Conservation (phyloP, 257 asterid genomes). For the Solanum neorickii region DNA sequence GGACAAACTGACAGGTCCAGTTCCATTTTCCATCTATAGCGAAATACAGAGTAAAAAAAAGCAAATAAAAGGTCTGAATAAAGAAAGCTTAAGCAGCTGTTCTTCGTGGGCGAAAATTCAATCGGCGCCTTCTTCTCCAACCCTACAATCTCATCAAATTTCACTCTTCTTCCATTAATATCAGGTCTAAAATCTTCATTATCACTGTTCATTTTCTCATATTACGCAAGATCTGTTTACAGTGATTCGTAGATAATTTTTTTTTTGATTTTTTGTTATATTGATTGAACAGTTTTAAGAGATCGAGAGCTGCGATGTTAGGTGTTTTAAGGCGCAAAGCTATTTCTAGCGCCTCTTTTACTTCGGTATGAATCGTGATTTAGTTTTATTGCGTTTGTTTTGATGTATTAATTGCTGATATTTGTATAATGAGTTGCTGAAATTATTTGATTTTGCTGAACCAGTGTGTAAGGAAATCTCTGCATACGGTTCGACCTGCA, state of each 20-base stretch:
- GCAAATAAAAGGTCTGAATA: background rate
- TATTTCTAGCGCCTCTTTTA: constrained; percentile 53
- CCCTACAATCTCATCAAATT: background rate
- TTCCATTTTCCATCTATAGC: background rate
- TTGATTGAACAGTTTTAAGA: constrained; percentile 14
- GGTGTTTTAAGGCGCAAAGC: constrained; percentile 82
- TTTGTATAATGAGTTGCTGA: background rate
- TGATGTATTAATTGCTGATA: background rate
- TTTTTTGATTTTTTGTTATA: background rate
- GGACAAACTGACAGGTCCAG: background rate
- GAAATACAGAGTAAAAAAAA: background rate
- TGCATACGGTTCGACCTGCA: constrained; percentile 29
- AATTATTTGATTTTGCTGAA: background rate
- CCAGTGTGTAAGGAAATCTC: constrained; percentile 50
- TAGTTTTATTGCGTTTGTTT: background rate
- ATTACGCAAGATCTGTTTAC: background rate
- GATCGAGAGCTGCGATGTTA: constrained; percentile 51
- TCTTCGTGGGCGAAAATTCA: background rate
- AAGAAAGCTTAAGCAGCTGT: background rate
- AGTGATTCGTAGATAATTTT: background rate
- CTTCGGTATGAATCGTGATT: constrained; percentile 23
- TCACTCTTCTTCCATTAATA: background rate
- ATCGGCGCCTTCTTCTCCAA: background rate
- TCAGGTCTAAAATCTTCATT: background rate
- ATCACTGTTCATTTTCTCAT: background rate